Evolutionary conservation across 208 protist species (phyloP).

Genomic region (Angomonas deanei): DNA sequence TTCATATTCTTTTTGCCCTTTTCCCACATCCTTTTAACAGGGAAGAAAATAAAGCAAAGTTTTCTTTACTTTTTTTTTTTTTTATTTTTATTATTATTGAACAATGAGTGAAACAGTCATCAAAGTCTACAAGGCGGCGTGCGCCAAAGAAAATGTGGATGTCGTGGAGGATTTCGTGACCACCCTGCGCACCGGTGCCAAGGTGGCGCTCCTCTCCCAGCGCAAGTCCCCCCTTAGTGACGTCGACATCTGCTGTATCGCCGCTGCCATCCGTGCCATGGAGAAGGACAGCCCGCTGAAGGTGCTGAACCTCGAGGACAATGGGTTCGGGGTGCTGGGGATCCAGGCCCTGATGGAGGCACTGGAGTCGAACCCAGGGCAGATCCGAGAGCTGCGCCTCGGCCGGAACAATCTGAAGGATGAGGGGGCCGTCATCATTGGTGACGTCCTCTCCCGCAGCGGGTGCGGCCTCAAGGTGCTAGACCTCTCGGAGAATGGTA

Average conservation of each 20-base stretch:
- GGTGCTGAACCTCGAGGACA: constrained; percentile 77
- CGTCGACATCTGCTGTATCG: constrained; percentile 67
- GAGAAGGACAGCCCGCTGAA: constrained; percentile 31
- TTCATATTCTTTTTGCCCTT: neutral
- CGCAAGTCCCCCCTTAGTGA: constrained; percentile 61
- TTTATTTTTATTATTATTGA: too few species aligned
- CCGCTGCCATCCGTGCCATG: constrained; percentile 50
- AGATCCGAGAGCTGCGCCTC: constrained; percentile 77
- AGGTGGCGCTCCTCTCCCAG: constrained; percentile 37
- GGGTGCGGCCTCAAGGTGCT: constrained; percentile 84
- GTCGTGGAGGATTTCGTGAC: constrained; percentile 60
- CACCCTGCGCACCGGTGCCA: constrained; percentile 58
- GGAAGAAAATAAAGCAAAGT: constrained; percentile 2
- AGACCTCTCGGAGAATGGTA: constrained; percentile 81
- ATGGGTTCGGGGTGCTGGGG: constrained; percentile 73
- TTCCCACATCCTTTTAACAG: neutral
- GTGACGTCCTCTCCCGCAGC: constrained; percentile 53
- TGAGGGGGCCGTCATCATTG: constrained; percentile 73
- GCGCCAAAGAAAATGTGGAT: constrained; percentile 58
- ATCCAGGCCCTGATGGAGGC: constrained; percentile 76
- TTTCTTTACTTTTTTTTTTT: constrained; percentile 9
- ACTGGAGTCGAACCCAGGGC: constrained; percentile 66
- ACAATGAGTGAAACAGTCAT: neutral
- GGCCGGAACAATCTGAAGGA: constrained; percentile 85
- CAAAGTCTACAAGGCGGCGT: constrained; percentile 57